Evolutionary conservation across 306 rosid species (phyloP), one percentile per base, ranked within the genome.

Genomic region (Trifolium pratense): DNA sequence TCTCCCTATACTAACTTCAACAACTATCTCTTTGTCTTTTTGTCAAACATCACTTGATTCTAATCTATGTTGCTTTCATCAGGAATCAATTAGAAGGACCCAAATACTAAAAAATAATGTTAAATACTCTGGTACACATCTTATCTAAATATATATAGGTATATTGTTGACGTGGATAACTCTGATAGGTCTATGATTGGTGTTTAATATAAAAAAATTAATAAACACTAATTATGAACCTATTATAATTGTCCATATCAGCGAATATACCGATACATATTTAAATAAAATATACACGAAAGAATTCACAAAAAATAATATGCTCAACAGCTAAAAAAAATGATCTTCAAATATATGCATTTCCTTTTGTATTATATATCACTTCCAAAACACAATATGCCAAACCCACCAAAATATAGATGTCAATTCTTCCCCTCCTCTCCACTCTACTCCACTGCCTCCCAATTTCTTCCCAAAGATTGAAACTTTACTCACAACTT

Each of bases 41-140:
- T 79, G 43, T 63, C 52, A 40, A 78, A 49, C 85, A 78, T 74
- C 76, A 74, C 74, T 84, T 71, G 96, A 91, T 88, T 91, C 97
- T 79, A 77, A 66, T 77, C 79, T 46, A 58, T 82, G 72, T 77
- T 81, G 77, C 89, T 81, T 39, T 83, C 91, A 81, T 79, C 70
- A 70, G 52, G 84, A 69, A 82, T 80, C 78, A 62, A 43, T 66
- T 78, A 74, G 75, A 70, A 70, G 63, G 66, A 34, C 64, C 81
- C 85, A 75, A 52, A 72, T 48, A 78, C 86, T 74, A 70, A 36
- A 81, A 20, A 37, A 63, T 63, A 82, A 64, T 29, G 4, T 0
- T 29, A 1, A 29, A 4, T 1, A 29, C 32, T 29, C 6, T 4
- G 6, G 0, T 4, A 29, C 6, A 4, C 32, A 29, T 29, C 4